Conservation (phyloP, 306 rosid species). For the Castanea mollissima region DNA sequence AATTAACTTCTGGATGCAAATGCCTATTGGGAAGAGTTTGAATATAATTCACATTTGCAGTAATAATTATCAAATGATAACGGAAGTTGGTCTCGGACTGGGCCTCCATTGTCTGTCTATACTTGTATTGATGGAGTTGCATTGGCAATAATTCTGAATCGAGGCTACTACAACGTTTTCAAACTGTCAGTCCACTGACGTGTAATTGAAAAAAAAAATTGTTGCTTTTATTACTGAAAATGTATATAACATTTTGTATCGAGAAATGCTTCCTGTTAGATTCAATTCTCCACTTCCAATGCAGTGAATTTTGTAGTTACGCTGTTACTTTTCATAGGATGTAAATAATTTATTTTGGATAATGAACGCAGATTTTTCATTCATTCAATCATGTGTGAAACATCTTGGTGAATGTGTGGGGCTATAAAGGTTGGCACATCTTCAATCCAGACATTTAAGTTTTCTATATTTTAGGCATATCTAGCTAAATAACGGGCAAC, state of each 20-base stretch:
- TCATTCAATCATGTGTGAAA: too few species aligned
- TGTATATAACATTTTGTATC: constrained; percentile 29
- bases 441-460: too few species aligned
- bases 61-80: background rate
- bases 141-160: constrained; percentile 16
- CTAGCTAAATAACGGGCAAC: too few species aligned
- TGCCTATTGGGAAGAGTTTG: constrained; percentile 12
- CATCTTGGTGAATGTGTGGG: too few species aligned
- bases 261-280: background rate
- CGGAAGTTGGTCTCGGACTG: constrained; percentile 4
- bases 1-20: constrained; percentile 9
- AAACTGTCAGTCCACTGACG: constrained; percentile 4
- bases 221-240: constrained; percentile 12
- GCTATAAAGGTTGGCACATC: too few species aligned
- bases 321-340: background rate
- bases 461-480: too few species aligned
- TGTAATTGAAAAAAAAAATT: background rate
- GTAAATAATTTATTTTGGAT: background rate
- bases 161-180: background rate
- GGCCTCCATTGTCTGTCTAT: background rate
- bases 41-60: constrained; percentile 18
- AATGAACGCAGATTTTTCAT: too few species aligned
- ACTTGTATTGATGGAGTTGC: background rate
- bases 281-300: background rate
- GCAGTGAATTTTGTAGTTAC: background rate